Base-by-base conservation (phyloP, 495 filamentous ascomycete species). In the Clohesyomyces aquaticus region DNA sequence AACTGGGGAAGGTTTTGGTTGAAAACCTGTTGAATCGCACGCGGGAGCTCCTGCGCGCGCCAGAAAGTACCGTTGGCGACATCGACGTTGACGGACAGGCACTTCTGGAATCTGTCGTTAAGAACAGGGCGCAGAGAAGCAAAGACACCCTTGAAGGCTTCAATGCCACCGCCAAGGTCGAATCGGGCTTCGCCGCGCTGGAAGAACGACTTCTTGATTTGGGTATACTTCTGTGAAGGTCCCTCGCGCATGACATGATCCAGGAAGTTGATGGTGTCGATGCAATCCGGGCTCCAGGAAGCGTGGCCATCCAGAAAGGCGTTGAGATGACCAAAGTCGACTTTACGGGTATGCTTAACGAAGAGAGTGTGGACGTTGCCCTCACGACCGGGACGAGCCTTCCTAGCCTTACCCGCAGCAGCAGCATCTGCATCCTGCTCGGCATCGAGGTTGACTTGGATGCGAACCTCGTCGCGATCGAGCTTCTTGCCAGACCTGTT, bases 231-330 rank as follows among this genome's bases (percentile, higher is more conserved):
- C 62, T 82, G 77, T 0, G 85, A 85, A 0, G 94, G 91, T 1
- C 71, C 76, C 75, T 96, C 87, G 12, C 93, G 91, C 38, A 98
- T 75, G 19, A 91, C 77, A 71, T 98, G 94, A 63, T 98, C 93
- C 1, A 98, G 77, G 74, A 96, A 95, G 72, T 88, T 96, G 65
- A 97, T 83, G 45, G 89, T 86, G 70, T 95, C 89, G 16, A 96
- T 77, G 26, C 91, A 82, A 11, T 76, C 65, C 27, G 82, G 82
- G 61, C 90, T 82, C 71, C 88, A 88, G 0, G 75, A 67, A 25
- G 77, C 77, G 11, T 81, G 76, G 2, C 83, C 81, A 0, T 78
- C 57, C 0, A 98, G 79, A 75, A 91, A 97, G 1, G 74, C 73
- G 2, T 77, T 71, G 28, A 98, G 80, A 1, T 82, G 79, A 4